phyloP scores from a whole-genome alignment of 2,329 filamentous ascomycete species.

The Ophiostoma australiae region DNA sequence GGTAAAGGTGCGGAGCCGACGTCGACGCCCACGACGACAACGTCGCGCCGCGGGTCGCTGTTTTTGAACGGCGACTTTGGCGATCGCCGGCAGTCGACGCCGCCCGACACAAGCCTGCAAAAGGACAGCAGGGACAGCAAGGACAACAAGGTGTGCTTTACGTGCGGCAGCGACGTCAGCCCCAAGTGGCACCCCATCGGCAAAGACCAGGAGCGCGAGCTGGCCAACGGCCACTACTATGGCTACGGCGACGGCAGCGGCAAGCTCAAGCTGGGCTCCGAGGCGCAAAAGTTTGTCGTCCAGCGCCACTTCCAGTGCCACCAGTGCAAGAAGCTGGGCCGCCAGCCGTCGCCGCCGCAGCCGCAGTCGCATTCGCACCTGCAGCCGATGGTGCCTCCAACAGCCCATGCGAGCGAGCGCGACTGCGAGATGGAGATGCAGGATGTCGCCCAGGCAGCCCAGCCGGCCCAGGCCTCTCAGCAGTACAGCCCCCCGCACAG shows the following conservation, averaged over 20 bases:
- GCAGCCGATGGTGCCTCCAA: constrained; percentile 19
- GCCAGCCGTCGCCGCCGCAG: constrained; percentile 36
- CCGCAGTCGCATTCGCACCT: neutral
- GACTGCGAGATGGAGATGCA: neutral
- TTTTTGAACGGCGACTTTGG: constrained; percentile 17
- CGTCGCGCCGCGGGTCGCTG: constrained; percentile 13
- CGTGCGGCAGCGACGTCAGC: constrained; percentile 64
- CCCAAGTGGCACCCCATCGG: constrained; percentile 67
- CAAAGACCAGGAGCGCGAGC: constrained; percentile 29
- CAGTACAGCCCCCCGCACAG: neutral
- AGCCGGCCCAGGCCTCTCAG: neutral
- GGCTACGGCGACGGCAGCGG: neutral
- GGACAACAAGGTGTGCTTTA: constrained; percentile 55
- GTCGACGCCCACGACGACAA: neutral
- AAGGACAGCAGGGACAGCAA: constrained; percentile 37
- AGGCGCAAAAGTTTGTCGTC: constrained; percentile 55
- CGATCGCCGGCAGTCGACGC: constrained; percentile 31
- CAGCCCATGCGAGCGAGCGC: constrained; percentile 22
- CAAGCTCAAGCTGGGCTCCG: constrained; percentile 44
- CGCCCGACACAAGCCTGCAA: constrained; percentile 30
- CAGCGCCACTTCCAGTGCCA: constrained; percentile 67
- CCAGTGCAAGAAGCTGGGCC: constrained; percentile 60
- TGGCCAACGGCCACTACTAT: constrained; percentile 1
- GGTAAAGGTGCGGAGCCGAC: no score
- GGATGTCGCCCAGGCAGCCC: neutral